A percentile compares a stretch with the other conserved stretches of the same genome.
Evolutionary conservation across 176 grass and related monocot species (phyloP).

Genomic region (Microstegium vimineum): DNA sequence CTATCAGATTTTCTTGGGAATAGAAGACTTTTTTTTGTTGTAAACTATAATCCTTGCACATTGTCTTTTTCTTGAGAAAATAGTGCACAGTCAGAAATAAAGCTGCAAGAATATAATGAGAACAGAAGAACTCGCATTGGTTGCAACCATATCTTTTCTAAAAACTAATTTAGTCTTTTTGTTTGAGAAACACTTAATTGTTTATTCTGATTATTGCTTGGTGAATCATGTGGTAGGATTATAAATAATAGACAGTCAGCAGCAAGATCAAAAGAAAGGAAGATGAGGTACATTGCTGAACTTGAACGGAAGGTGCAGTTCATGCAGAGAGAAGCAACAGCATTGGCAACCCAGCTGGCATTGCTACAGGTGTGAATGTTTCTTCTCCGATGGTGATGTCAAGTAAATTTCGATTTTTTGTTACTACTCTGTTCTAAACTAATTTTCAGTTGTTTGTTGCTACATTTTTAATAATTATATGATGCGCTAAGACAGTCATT

Average conservation of each 20-base stretch:
- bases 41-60: background rate
- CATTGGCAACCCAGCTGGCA: slow-evolving; percentile 38
- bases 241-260: slow-evolving; percentile 45
- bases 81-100: background rate
- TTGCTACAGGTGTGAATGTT: slow-evolving; percentile 17
- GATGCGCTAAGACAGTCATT: background rate
- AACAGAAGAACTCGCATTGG: background rate
- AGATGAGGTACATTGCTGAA: slow-evolving; percentile 42
- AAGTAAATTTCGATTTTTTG: background rate
- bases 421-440: background rate
- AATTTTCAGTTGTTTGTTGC: background rate
- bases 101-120: background rate
- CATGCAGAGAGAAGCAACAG: slow-evolving; percentile 34
- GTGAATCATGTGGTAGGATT: slow-evolving; percentile 27
- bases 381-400: background rate
- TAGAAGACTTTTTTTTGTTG: background rate
- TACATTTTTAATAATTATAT: background rate
- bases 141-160: background rate
- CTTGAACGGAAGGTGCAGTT: slow-evolving; percentile 42
- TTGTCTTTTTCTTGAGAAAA: background rate
- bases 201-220: background rate
- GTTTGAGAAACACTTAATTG: background rate
- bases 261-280: slow-evolving; percentile 49
- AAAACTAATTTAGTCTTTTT: background rate
- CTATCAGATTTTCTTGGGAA: background rate